A percentile compares a stretch with the other conserved stretches of the same genome.
These are phyloP conservation scores for Lodderomyces metapsilosis DNA, from an alignment of 1,139 yeast genomes.

Conservation along the genomic window DNA sequence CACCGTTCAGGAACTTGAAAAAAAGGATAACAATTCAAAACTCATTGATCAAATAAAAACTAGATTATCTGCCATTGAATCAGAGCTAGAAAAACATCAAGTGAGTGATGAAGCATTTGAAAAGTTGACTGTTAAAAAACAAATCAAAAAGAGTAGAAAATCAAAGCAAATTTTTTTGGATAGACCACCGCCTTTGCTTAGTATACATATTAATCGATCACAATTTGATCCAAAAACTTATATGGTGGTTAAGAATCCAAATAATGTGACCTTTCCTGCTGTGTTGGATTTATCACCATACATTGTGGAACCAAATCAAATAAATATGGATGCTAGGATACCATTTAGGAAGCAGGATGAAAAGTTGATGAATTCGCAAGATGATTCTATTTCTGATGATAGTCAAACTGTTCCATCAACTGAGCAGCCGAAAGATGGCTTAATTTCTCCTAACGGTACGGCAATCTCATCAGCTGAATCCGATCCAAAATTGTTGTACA, in stretches of 20 bases:
- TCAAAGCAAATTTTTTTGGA: constrained; percentile 79
- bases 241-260: constrained; percentile 77
- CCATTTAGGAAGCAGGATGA: constrained; percentile 66
- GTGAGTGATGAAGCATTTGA: constrained; percentile 81
- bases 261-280: constrained; percentile 75
- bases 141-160: constrained; percentile 73
- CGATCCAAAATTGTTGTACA: constrained; percentile 51
- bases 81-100: constrained; percentile 60
- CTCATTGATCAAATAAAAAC: constrained; percentile 43
- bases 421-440: background rate
- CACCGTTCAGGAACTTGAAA: constrained; percentile 22
- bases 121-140: constrained; percentile 68
- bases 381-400: background rate
- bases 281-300: constrained; percentile 64
- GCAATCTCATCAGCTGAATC: constrained; percentile 6
- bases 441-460: background rate
- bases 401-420: background rate
- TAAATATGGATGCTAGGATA: constrained; percentile 75
- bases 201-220: constrained; percentile 86
- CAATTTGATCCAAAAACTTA: constrained; percentile 88
- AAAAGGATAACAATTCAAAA: constrained; percentile 37
- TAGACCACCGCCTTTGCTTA: constrained; percentile 80
- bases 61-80: constrained; percentile 56
- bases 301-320: constrained; percentile 67
- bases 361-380: constrained; percentile 3